These are phyloP conservation scores for Fusarium globosum DNA, from an alignment of 2,329 filamentous ascomycete species.

Conservation along the genomic window DNA sequence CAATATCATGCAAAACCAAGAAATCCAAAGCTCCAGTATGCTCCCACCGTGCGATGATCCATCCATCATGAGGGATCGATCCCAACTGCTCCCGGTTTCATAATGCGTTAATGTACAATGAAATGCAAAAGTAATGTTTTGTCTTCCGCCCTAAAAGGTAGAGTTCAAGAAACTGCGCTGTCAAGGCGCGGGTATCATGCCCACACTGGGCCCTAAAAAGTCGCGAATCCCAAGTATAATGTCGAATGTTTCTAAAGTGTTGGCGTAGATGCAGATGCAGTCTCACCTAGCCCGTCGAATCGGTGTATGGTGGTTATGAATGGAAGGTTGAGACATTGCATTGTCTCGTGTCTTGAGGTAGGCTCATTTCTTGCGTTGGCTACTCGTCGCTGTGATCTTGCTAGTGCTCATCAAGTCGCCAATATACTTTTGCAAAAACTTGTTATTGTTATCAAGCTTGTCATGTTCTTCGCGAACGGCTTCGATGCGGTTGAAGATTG, in stretches of 20 bases:
- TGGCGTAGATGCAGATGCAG: slow-evolving; percentile 10
- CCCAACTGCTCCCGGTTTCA: slow-evolving; percentile 34
- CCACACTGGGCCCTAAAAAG: slow-evolving; percentile 40
- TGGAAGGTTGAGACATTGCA: background rate
- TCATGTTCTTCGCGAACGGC: slow-evolving; percentile 94
- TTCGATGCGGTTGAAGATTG: slow-evolving; percentile 93
- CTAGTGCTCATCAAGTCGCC: slow-evolving; percentile 93
- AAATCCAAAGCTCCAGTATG: slow-evolving; percentile 40
- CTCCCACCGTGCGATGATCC: slow-evolving; percentile 36
- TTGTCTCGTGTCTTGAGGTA: background rate
- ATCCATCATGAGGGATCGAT: slow-evolving; percentile 32
- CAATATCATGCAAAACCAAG: slow-evolving; percentile 32
- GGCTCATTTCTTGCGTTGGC: slow-evolving; percentile 64
- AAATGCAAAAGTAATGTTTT: slow-evolving; percentile 27
- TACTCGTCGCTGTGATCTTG: slow-evolving; percentile 72
- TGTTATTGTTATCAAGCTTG: slow-evolving; percentile 96
- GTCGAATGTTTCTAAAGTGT: slow-evolving; percentile 27
- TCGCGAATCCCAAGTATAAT: slow-evolving; percentile 35
- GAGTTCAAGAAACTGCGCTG: slow-evolving; percentile 37
- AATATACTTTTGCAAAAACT: slow-evolving; percentile 97
- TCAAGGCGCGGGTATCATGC: slow-evolving; percentile 48
- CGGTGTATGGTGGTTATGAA: slow-evolving; percentile 2
- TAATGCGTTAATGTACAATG: slow-evolving; percentile 46
- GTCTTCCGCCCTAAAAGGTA: slow-evolving; percentile 16
- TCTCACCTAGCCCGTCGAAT: slow-evolving; percentile 17